These are phyloP conservation scores for Trifolium fragiferum DNA, from an alignment of 306 rosid species.

Conservation along the genomic window DNA sequence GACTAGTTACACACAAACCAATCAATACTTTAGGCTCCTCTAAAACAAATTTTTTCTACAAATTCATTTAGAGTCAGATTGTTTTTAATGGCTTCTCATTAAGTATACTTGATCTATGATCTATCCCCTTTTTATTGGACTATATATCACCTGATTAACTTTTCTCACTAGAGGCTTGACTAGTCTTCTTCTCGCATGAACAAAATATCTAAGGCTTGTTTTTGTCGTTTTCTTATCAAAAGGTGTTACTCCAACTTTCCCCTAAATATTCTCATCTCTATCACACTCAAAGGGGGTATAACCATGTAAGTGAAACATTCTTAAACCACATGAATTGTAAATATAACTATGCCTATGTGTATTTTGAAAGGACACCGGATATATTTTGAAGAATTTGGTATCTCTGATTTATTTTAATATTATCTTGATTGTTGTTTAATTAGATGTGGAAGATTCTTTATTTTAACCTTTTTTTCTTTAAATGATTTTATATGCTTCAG, in stretches of 20 bases:
- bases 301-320: constrained; percentile 26
- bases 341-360: not conserved
- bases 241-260: constrained; percentile 6
- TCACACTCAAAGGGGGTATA: constrained; percentile 1
- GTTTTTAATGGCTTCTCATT: constrained; percentile 22
- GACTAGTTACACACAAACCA: constrained; percentile 12
- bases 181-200: constrained; percentile 31
- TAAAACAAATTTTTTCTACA: not conserved
- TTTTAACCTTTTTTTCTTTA: constrained; percentile 33
- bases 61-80: constrained; percentile 9
- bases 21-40: constrained; percentile 19
- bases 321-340: constrained; percentile 20
- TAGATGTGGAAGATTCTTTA: constrained; percentile 27
- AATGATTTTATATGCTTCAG: constrained; percentile 55
- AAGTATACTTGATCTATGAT: constrained; percentile 21
- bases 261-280: constrained; percentile 6
- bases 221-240: constrained; percentile 25
- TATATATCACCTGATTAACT: constrained; percentile 17
- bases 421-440: constrained; percentile 36
- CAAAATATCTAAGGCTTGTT: constrained; percentile 23
- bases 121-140: constrained; percentile 19
- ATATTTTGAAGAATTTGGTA: constrained; percentile 33
- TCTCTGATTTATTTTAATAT: constrained; percentile 30
- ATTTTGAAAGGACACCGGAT: constrained; percentile 29
- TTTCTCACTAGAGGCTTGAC: constrained; percentile 6